A percentile compares a stretch with the other conserved stretches of the same genome.
phyloP scores from a whole-genome alignment of 176 grass and related monocot species.

The Urochloa ruziziensis region DNA sequence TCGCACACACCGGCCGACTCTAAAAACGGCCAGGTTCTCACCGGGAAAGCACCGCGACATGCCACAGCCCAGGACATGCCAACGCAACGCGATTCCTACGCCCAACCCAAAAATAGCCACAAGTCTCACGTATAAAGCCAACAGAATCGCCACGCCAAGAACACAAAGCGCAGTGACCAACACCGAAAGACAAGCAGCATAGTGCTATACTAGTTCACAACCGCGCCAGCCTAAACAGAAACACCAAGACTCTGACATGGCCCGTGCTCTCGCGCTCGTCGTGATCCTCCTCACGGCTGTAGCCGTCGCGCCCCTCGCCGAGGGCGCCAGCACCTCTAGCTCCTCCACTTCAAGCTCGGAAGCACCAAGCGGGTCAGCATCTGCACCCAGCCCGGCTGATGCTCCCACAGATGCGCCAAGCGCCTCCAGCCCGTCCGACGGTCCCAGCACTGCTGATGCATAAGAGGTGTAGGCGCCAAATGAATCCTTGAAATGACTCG shows the following conservation, averaged over 20 bases:
- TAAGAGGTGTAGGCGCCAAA: not conserved
- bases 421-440: not conserved
- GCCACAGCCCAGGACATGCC: not conserved
- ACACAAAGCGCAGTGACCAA: not conserved
- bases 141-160: not conserved
- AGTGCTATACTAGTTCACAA: not conserved
- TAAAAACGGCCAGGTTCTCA: not conserved
- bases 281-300: conserved; percentile 21
- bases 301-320: not conserved
- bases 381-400: not conserved
- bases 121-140: not conserved
- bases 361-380: not conserved
- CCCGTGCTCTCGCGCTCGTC: conserved; percentile 12
- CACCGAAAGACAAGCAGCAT: not conserved
- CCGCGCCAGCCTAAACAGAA: not conserved
- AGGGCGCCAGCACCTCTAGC: not conserved
- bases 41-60: not conserved
- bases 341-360: not conserved
- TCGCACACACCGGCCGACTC: not conserved
- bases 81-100: not conserved
- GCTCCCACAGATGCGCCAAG: not conserved
- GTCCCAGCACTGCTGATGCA: not conserved
- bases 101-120: not conserved
- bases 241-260: not conserved
- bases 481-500: too few relatives aligned